Base-by-base conservation (phyloP, 768 basidiomycete genomes). In the Kwoniella dejecticola region DNA sequence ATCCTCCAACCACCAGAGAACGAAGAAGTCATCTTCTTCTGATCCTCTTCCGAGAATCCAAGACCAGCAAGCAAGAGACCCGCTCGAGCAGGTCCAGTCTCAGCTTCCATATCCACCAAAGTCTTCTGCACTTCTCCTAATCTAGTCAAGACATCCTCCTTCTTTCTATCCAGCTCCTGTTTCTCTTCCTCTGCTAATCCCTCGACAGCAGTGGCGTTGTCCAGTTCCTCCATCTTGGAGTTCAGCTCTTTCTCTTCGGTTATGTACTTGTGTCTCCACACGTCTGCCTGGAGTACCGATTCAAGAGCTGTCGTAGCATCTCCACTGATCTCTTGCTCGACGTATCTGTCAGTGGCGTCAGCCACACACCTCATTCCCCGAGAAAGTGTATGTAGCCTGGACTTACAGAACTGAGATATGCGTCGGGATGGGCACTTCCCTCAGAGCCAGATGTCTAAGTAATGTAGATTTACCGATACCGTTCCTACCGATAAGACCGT, bases 1-100 rank as follows among this genome's bases (percentile, higher is more conserved):
- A 99, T 98, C 63, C 95, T 74, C 96, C 96, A 99, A 81, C 96
- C 96, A 82, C 91, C 92, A 80, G 89, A 91, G 82, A 95, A 96
- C 13, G 89, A 87, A 76, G 79, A 88, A 12, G 92, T 95, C 45
- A 86, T 87, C 66, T 85, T 84, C 60, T 85, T 83, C 77, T 98
- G 96, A 77, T 97, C 96, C 12, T 81, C 81, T 76, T 94, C 90
- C 63, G 85, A 85, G 79, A 99, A 99, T 13, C 95, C 96, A 23
- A 99, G 84, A 71, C 95, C 95, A 21, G 92, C 91, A 26, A 97
- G 83, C 24, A 99, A 81, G 19, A 90, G 84, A 13, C 91, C 91
- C 21, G 95, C 94, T 46, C 96, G 81, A 6, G 91, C 88, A n/a
- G 96, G 96, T 2, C 93, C 96, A 75, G 89, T 95, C 75, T 90